Conservation (phyloP, 2,329 filamentous ascomycete genomes). For the Xylaria polymorpha region DNA sequence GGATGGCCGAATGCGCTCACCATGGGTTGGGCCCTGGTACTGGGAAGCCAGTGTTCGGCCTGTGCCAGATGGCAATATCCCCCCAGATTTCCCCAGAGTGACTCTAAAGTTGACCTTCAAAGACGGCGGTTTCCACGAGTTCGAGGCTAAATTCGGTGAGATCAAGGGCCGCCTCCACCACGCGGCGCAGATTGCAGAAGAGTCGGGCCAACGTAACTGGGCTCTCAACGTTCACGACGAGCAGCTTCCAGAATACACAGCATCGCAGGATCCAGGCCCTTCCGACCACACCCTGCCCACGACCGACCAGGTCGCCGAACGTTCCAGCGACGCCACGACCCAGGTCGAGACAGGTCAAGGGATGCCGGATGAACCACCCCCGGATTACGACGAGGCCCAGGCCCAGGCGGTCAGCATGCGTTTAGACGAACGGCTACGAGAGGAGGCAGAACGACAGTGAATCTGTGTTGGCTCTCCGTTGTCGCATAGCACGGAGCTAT, state of each 20-base stretch:
- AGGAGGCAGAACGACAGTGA: conserved; percentile 74
- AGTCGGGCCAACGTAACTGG: conserved; percentile 69
- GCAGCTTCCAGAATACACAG: conserved; percentile 88
- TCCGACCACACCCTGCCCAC: conserved; percentile 36
- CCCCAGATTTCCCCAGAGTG: conserved; percentile 75
- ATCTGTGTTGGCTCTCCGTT: conserved; percentile 31
- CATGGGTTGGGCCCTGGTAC: conserved; percentile 92
- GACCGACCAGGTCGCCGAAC: conserved; percentile 44
- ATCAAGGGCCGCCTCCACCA: conserved; percentile 87
- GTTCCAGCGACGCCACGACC: conserved; percentile 43
- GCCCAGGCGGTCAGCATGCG: conserved; percentile 70
- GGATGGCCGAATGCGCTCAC: conserved; percentile 86
- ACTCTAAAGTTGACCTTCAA: conserved; percentile 91
- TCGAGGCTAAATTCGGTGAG: conserved; percentile 82
- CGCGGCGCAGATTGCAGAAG: conserved; percentile 78
- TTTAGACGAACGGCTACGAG: conserved; percentile 76
- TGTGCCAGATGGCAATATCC: conserved; percentile 84
- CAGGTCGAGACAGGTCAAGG: conserved; percentile 49
- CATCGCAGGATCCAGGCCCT: conserved; percentile 55
- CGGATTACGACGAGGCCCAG: conserved; percentile 92
- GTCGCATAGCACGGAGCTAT: conserved; percentile 16
- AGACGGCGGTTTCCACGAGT: conserved; percentile 94
- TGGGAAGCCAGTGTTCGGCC: conserved; percentile 86
- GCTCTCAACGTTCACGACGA: conserved; percentile 77
- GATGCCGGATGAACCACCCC: conserved; percentile 80